Evolutionary conservation across 768 basidiomycete species (phyloP), one percentile per base, ranked within the genome.

Genomic region (Multifurca ochricompacta): DNA sequence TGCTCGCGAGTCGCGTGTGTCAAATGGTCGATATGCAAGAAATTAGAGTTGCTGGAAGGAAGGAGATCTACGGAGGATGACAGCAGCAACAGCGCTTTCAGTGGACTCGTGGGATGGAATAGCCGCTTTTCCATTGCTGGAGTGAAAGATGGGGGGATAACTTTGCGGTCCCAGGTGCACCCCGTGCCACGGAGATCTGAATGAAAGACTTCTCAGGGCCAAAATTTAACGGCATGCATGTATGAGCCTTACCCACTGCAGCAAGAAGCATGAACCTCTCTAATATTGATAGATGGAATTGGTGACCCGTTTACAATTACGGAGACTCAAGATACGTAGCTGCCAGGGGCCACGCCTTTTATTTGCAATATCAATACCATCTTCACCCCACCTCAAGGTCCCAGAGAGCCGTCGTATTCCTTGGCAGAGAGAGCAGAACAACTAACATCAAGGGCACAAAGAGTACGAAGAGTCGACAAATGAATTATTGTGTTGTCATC

Each of bases 361-460:
- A 13, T 54, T 59, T 45, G 57, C 41, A n/a, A n/a, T 40, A 6
- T 42, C 42, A n/a, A 63, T 58, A 2, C 66, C 64, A n/a, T 69
- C 67, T 27, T 72, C 65, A 28, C 66, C 61, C 64, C 67, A 69
- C 2, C 65, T 65, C 13, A 85, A 67, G 3, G 76, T 77, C 19
- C 76, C 72, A 0, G 79, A 67, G 10, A 91, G 74, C 5, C 71
- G 64, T 31, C 71, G 73, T 45, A 87, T 64, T 11, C 79, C 83
- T 59, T 76, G 73, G 76, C 61, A 3, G 77, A 77, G 34, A 90
- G 59, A 2, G 56, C 23, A 1, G 82, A 83, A 9, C 65, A 69
- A 44, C 80, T 81, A 19, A 77, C 75, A 65, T 90, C 86, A n/a
- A 90, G 69, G 0, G 82, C 87, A 37, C 69, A 63, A 18, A 90